Conservation (phyloP, 2,329 filamentous ascomycete species). For the Zasmidium citrigriseum region DNA sequence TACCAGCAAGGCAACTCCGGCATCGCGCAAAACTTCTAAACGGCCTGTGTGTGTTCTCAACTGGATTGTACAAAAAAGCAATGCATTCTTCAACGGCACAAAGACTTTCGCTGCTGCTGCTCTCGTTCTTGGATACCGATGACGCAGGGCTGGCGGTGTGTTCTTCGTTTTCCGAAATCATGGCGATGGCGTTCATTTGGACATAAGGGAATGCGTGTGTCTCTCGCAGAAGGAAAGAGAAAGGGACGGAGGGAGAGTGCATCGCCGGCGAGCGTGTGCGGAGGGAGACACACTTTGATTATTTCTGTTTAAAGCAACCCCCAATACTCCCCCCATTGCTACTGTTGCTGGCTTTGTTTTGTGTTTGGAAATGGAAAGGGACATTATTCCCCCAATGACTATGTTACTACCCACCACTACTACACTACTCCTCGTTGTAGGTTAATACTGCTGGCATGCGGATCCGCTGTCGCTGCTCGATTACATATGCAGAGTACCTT, state of each 20-base stretch:
- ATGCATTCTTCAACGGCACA: neutral
- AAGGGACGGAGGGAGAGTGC: neutral
- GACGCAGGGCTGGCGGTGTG: neutral
- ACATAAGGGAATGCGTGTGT: neutral
- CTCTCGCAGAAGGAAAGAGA: neutral
- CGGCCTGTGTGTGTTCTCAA: neutral
- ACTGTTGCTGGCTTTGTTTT: neutral
- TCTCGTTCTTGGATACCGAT: neutral
- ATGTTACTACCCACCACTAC: too few relatives aligned
- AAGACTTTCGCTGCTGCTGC: too few relatives aligned
- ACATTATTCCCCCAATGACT: too few relatives aligned
- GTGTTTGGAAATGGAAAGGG: neutral
- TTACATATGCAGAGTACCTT: too few relatives aligned
- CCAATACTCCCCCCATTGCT: neutral
- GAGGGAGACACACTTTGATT: too few relatives aligned
- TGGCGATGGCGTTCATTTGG: neutral
- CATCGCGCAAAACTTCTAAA: conserved; percentile 92
- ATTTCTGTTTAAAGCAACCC: neutral
- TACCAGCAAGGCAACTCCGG: conserved; percentile 88
- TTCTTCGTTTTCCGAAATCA: neutral
- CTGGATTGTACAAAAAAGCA: neutral
- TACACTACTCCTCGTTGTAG: too few relatives aligned
- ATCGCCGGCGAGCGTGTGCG: neutral
- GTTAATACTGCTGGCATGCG: too few relatives aligned
- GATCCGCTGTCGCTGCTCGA: too few relatives aligned